These are phyloP conservation scores for Ramalina intermedia DNA, from an alignment of 495 filamentous ascomycete genomes.

Conservation along the genomic window DNA sequence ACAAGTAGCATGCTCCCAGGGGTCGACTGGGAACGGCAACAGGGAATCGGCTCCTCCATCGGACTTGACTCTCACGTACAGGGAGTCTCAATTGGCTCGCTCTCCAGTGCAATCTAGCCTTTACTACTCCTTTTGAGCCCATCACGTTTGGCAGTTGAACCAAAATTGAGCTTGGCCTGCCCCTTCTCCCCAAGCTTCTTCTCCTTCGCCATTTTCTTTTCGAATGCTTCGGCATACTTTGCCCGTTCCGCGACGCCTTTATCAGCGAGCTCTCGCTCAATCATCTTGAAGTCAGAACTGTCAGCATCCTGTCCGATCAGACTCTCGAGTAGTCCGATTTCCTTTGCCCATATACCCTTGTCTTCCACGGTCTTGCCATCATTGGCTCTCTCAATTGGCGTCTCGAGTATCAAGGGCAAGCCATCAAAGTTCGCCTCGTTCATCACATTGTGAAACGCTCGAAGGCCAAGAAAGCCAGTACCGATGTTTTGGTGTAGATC, in stretches of 20 bases:
- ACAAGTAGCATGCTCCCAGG: slow-evolving; percentile 20
- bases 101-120: no score
- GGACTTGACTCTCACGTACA: no score
- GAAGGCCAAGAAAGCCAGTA: slow-evolving; percentile 76
- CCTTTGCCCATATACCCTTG: slow-evolving; percentile 62
- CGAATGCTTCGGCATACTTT: slow-evolving; percentile 62
- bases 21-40: not conserved
- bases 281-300: slow-evolving; percentile 46
- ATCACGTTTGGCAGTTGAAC: not conserved
- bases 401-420: slow-evolving; percentile 87
- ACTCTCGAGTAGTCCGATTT: slow-evolving; percentile 80
- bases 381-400: slow-evolving; percentile 62
- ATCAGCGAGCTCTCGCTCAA: slow-evolving; percentile 50
- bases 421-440: slow-evolving; percentile 65
- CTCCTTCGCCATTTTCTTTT: slow-evolving; percentile 40
- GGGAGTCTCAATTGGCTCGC: no score
- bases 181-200: slow-evolving; percentile 12
- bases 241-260: slow-evolving; percentile 54
- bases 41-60: not conserved
- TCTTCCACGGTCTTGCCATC: slow-evolving; percentile 45
- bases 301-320: slow-evolving; percentile 71
- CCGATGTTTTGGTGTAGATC: slow-evolving; percentile 94
- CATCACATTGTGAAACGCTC: slow-evolving; percentile 81
- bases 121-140: no score
- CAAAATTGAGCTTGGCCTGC: slow-evolving; percentile 10